Evolutionary conservation across 352 stramenopile species (phyloP), one percentile per base, ranked within the genome.

Genomic region (Pythium myriotylum): DNA sequence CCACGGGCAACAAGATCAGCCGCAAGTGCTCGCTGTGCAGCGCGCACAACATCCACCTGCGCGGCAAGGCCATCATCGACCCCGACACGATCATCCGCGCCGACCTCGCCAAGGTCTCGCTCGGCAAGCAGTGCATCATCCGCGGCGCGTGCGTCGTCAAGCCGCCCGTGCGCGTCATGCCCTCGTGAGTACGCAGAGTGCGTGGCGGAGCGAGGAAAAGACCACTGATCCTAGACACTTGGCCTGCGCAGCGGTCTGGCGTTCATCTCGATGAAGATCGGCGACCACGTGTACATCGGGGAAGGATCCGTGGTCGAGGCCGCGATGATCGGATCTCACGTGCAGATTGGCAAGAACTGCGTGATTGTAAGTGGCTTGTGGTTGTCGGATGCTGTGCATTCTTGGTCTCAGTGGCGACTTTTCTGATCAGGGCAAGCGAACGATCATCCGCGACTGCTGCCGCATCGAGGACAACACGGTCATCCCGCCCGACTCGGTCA

Each of bases 381-480:
- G 17, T 4, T 50, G n/a, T 26, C 4, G 33, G 33, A 39, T 51
- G 24, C n/a, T 26, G 42, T 27, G 29, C 13, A 7, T 10, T 35
- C 12, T 41, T 35, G 3, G 14, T 33, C 19, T n/a, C 16, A 17
- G 8, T 33, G 24, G 13, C 7, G n/a, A n/a, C 27, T 8, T 39
- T 43, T 23, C 29, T 17, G 6, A 46, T 16, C 37, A 94, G 84
- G 82, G 83, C 39, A 94, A 94, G 62, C 83, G 83, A 19, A 75
- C 75, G 16, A 92, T 94, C 52, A 91, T 94, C 65, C 83, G 83
- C 54, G 85, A 94, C 62, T 94, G 85, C 70, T 94, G 85, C 42
- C 78, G 72, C 57, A 91, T 94, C 46, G 85, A 91, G 65, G 83
- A 92, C 61, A 87, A 92, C 58, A 89, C 81, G 12, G 68, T 94